Conservation (phyloP, 179 eudicot genomes). For the Beta corolliflora region DNA sequence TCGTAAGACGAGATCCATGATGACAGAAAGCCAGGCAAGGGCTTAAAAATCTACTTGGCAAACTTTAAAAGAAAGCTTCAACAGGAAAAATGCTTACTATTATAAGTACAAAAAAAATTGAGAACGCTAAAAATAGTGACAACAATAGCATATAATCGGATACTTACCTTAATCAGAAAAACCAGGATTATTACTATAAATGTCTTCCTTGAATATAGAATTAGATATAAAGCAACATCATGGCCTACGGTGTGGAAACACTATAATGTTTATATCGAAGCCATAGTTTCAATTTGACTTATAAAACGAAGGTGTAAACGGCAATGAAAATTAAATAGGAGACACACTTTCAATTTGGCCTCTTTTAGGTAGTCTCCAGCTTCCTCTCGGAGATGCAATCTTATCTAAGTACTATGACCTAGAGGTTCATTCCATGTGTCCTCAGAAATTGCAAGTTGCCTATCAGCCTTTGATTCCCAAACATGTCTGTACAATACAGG, state of each 20-base stretch:
- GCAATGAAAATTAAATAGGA: background rate
- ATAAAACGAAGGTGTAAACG: background rate
- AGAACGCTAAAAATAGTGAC: no score
- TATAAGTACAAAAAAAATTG: no score
- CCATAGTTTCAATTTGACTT: background rate
- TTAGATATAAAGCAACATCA: background rate
- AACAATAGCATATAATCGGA: background rate
- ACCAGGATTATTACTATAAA: background rate
- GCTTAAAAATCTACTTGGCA: background rate
- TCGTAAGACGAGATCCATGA: background rate
- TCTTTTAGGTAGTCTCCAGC: constrained; percentile 94
- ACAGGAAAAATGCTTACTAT: background rate
- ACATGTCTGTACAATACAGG: no score
- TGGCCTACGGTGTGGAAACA: background rate
- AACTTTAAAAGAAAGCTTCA: background rate
- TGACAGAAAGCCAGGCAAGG: background rate
- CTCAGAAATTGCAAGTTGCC: no score
- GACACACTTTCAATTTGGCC: constrained; percentile 73
- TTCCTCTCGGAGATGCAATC: background rate
- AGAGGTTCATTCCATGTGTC: no score
- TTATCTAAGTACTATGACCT: no score
- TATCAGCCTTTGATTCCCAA: no score
- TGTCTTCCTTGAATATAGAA: background rate
- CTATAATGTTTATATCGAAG: background rate
- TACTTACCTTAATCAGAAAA: background rate